A percentile compares a stretch with the other conserved stretches of the same genome.
These are phyloP conservation scores for Scheffersomyces cryptocercus DNA, from an alignment of 1,139 yeast species.

Conservation along the genomic window DNA sequence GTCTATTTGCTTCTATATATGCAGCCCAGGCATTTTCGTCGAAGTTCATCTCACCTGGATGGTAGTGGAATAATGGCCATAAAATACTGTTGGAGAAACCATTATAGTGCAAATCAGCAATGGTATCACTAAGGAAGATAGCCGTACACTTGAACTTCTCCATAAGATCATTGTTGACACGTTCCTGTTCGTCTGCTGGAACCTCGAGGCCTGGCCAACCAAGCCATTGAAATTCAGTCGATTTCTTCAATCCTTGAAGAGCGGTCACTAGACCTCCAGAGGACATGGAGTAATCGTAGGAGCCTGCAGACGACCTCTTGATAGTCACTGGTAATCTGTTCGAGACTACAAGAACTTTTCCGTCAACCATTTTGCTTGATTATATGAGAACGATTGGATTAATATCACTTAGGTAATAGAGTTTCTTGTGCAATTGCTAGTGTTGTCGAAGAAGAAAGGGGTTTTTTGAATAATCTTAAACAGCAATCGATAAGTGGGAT, in stretches of 20 bases:
- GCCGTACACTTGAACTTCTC: constrained; percentile 89
- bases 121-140: constrained; percentile 78
- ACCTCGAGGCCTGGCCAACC: constrained; percentile 97
- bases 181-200: constrained; percentile 70
- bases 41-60: constrained; percentile 98
- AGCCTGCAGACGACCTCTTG: constrained; percentile 58
- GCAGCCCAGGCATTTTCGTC: constrained; percentile 99
- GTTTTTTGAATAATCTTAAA: too few relatives aligned
- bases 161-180: constrained; percentile 69
- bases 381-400: too few relatives aligned
- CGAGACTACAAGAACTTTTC: constrained; percentile 88
- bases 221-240: constrained; percentile 91
- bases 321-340: constrained; percentile 95
- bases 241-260: constrained; percentile 82
- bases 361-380: constrained; percentile 28
- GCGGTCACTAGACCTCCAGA: constrained; percentile 98
- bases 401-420: too few relatives aligned
- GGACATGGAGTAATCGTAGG: constrained; percentile 77
- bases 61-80: constrained; percentile 98
- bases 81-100: constrained; percentile 90
- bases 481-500: too few relatives aligned
- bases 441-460: too few relatives aligned
- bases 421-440: too few relatives aligned
- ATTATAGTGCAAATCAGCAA: constrained; percentile 95
- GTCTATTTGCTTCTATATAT: constrained; percentile 87